phyloP scores from a whole-genome alignment of 2,329 filamentous ascomycete genomes.

The Colletotrichum tropicale region DNA sequence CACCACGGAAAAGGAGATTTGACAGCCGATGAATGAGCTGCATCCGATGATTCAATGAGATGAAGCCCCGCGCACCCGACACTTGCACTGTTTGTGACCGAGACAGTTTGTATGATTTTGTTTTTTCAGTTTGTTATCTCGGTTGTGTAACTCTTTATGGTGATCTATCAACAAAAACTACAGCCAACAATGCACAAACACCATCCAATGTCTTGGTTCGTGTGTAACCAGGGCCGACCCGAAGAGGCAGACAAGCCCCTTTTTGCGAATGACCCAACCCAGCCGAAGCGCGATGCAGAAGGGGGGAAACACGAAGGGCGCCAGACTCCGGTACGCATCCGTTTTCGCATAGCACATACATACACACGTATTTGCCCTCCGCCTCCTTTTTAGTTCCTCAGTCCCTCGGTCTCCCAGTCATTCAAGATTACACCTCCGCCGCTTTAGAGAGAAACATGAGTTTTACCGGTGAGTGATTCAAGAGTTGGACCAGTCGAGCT shows the following conservation, averaged over 20 bases:
- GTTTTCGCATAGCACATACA: slow-evolving; percentile 1
- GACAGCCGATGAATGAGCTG: slow-evolving; percentile 13
- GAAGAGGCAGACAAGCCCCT: neutral
- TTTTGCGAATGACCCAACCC: neutral
- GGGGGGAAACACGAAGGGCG: slow-evolving; percentile 8
- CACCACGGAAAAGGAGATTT: slow-evolving; percentile 12
- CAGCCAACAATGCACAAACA: neutral
- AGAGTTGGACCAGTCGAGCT: slow-evolving; percentile 77
- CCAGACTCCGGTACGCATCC: slow-evolving; percentile 15
- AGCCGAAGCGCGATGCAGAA: neutral
- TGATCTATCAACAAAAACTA: slow-evolving; percentile 11
- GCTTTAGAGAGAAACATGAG: neutral
- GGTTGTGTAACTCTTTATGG: slow-evolving; percentile 14
- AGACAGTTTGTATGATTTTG: neutral
- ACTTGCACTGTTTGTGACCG: neutral
- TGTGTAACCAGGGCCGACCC: neutral
- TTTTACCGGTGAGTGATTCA: neutral
- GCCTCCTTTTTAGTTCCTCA: neutral
- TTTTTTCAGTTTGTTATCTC: neutral
- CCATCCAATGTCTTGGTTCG: neutral
- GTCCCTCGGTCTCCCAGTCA: neutral
- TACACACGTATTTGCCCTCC: neutral
- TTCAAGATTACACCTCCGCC: neutral
- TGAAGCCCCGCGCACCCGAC: neutral
- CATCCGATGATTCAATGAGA: neutral